These are phyloP conservation scores for Debaryomycetaceae sp. DNA, from an alignment of 1,139 yeast species.

Conservation along the genomic window DNA sequence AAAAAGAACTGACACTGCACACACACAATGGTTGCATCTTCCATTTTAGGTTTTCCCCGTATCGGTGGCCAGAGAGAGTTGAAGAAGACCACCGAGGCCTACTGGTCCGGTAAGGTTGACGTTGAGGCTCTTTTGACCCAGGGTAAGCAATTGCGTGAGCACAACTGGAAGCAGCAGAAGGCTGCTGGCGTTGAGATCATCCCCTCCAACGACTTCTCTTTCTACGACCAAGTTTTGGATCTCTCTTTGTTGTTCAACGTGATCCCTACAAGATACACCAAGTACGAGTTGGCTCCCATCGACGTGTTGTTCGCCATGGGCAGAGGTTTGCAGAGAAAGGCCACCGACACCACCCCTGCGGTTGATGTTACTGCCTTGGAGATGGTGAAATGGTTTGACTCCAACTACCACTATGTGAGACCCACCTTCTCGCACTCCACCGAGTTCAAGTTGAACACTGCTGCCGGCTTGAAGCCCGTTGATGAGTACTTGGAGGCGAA, in stretches of 20 bases:
- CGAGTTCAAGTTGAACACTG: conserved; percentile 80
- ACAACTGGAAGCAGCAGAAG: conserved; percentile 97
- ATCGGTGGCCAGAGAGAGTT: conserved; percentile 98
- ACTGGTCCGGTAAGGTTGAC: conserved; percentile 93
- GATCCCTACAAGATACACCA: conserved; percentile 94
- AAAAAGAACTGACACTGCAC: not conserved
- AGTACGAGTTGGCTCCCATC: conserved; percentile 82
- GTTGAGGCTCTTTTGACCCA: conserved; percentile 85
- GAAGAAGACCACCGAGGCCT: conserved; percentile 96
- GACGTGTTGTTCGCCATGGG: conserved; percentile 99
- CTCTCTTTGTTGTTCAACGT: conserved; percentile 90
- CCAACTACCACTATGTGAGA: conserved; percentile 99
- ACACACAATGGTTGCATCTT: conserved; percentile 79
- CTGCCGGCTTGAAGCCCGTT: conserved; percentile 84
- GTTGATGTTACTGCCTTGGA: conserved; percentile 98
- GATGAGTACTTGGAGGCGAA: conserved; percentile 98
- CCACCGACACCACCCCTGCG: conserved; percentile 79
- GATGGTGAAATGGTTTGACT: conserved; percentile 99
- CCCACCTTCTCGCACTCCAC: conserved; percentile 97
- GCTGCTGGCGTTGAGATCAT: conserved; percentile 96
- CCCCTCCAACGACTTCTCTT: conserved; percentile 97
- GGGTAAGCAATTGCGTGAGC: conserved; percentile 92
- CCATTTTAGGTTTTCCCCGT: conserved; percentile 99
- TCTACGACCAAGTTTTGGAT: conserved; percentile 95
- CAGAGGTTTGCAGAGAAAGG: conserved; percentile 98